phyloP scores from a whole-genome alignment of 441 rosid genomes.

The Pelargonium citronellum region DNA sequence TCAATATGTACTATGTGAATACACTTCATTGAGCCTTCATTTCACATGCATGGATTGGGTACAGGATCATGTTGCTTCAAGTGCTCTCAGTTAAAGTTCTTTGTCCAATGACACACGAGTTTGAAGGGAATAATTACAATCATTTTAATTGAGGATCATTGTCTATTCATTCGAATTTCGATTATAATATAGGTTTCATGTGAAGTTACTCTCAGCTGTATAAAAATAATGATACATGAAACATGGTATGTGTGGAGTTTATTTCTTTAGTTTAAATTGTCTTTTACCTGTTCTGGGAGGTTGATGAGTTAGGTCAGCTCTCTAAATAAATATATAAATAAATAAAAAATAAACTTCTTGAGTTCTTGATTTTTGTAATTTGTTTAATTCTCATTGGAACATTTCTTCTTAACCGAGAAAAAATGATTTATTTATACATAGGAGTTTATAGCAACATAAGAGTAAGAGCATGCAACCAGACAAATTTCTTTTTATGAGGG shows the following conservation, averaged over 20 bases:
- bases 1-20: background rate
- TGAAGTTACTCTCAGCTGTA: background rate
- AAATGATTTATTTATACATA: background rate
- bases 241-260: background rate
- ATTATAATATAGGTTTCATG: conserved; percentile 2
- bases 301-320: conserved; percentile 2
- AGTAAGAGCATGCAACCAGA: background rate
- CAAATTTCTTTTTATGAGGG: no score
- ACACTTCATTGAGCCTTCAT: background rate
- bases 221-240: background rate
- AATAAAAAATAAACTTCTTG: background rate
- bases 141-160: background rate
- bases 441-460: background rate
- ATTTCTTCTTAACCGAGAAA: background rate
- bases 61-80: conserved; percentile 1
- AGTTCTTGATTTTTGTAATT: background rate
- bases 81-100: background rate
- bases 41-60: background rate
- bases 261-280: background rate
- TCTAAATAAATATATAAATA: background rate
- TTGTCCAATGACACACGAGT: background rate
- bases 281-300: background rate
- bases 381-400: background rate
- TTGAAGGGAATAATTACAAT: background rate
- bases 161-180: background rate